phyloP scores from a whole-genome alignment of 306 rosid species.

The Canavalia gladiata region DNA sequence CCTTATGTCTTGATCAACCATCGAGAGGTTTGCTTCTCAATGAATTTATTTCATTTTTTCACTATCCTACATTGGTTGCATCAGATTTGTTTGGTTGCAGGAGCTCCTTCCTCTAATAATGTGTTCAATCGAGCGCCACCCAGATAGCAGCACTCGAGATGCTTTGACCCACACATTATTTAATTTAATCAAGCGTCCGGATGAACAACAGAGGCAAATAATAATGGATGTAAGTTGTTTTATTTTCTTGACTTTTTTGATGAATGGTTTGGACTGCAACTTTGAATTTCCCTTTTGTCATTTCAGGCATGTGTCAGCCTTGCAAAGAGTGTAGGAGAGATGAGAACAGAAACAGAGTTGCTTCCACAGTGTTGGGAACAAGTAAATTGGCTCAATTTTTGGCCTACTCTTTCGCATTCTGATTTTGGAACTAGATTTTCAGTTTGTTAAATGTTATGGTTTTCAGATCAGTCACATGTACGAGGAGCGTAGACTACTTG shows the following conservation, averaged over 20 bases:
- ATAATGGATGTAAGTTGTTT: slow-evolving; percentile 88
- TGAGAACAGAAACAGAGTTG: slow-evolving; percentile 98
- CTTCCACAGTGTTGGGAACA: slow-evolving; percentile 99
- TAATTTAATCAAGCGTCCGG: slow-evolving; percentile 98
- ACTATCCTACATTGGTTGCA: slow-evolving; percentile 30
- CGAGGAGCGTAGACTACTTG: slow-evolving; percentile 98
- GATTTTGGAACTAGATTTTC: slow-evolving; percentile 40
- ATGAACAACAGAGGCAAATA: slow-evolving; percentile 89
- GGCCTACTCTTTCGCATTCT: slow-evolving; percentile 40
- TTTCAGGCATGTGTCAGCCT: slow-evolving; percentile 95
- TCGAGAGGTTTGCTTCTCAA: slow-evolving; percentile 78
- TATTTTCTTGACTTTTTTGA: slow-evolving; percentile 40
- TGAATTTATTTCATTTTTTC: slow-evolving; percentile 19
- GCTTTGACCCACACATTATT: slow-evolving; percentile 97
- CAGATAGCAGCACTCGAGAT: slow-evolving; percentile 92
- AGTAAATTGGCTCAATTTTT: slow-evolving; percentile 57
- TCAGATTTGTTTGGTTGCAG: slow-evolving; percentile 57
- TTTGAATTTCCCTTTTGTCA: slow-evolving; percentile 44
- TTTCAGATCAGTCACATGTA: slow-evolving; percentile 91
- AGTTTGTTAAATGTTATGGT: slow-evolving; percentile 44
- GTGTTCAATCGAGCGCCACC: slow-evolving; percentile 98
- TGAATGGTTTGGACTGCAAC: slow-evolving; percentile 33
- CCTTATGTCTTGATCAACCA: slow-evolving; percentile 98
- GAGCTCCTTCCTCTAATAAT: slow-evolving; percentile 98
- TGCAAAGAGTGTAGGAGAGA: slow-evolving; percentile 94